Percentiles rank a stretch among this genome's conserved stretches.
These are phyloP conservation scores for Anthracocystis walkeri DNA, from an alignment of 1,284 basidiomycete genomes.

Conservation along the genomic window DNA sequence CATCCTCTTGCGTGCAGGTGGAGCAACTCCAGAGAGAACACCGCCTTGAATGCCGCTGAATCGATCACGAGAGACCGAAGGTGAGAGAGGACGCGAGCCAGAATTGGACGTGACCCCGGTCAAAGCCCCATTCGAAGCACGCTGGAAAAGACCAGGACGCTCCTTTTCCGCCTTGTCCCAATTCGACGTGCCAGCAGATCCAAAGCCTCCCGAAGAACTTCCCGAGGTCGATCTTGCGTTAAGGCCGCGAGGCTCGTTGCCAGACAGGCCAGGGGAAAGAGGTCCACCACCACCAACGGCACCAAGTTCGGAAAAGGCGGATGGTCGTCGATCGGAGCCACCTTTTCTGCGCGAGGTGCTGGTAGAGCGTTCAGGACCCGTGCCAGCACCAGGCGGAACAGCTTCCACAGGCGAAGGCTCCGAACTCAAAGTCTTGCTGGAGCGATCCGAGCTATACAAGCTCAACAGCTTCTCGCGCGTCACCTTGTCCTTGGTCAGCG, in stretches of 20 bases:
- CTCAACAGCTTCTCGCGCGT: conserved; percentile 56
- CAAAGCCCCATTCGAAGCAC: conserved; percentile 45
- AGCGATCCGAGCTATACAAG: conserved; percentile 57
- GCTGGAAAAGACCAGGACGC: conserved; percentile 58
- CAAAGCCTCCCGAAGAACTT: conserved; percentile 33
- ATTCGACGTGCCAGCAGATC: conserved; percentile 29
- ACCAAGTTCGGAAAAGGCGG: conserved; percentile 38
- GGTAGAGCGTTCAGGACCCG: conserved; percentile 32
- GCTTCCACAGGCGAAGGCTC: conserved; percentile 37
- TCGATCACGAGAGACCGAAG: conserved; percentile 51
- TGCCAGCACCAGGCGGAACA: conserved; percentile 12
- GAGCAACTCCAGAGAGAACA: conserved; percentile 57
- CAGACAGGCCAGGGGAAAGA: conserved; percentile 27
- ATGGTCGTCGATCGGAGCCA: conserved; percentile 37
- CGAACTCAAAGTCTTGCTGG: conserved; percentile 26
- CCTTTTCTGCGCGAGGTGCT: conserved; percentile 45
- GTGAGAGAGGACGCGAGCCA: conserved; percentile 44
- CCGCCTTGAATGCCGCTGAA: conserved; percentile 62
- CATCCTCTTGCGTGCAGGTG: conserved; percentile 55
- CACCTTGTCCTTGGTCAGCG: conserved; percentile 43
- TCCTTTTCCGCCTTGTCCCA: conserved; percentile 51
- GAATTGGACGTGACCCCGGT: conserved; percentile 29
- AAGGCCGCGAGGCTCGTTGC: conserved; percentile 51
- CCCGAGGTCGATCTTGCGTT: conserved; percentile 53
- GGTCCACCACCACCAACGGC: conserved; percentile 32